Percentiles rank a stretch among this genome's conserved stretches.
Conservation (phyloP, 441 rosid genomes). For the Arabidopsis lyrata region DNA sequence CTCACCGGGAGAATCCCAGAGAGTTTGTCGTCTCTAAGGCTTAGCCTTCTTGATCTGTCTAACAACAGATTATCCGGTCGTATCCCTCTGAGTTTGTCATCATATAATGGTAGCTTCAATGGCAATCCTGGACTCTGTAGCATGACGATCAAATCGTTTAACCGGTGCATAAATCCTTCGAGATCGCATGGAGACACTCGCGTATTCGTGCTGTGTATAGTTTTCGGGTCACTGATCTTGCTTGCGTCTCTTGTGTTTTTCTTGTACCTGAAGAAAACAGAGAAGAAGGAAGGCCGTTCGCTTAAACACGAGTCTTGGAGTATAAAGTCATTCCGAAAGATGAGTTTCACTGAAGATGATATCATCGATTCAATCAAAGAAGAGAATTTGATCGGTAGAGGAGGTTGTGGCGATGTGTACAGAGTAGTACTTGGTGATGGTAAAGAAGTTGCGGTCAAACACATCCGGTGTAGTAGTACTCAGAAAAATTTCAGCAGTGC, state of each 20-base stretch:
- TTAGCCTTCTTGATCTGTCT: slow-evolving; percentile 87
- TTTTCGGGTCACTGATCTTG: slow-evolving; percentile 56
- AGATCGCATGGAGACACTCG: slow-evolving; percentile 56
- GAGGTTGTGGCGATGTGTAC: slow-evolving; percentile 90
- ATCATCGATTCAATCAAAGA: slow-evolving; percentile 87
- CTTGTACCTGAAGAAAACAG: slow-evolving; percentile 61
- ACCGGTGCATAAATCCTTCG: slow-evolving; percentile 56
- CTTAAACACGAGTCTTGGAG: slow-evolving; percentile 85
- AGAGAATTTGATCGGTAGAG: slow-evolving; percentile 91
- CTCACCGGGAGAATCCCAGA: slow-evolving; percentile 76
- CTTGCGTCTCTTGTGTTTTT: slow-evolving; percentile 58
- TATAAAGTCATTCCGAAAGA: slow-evolving; percentile 75
- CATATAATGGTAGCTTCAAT: slow-evolving; percentile 81
- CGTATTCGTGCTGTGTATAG: slow-evolving; percentile 62
- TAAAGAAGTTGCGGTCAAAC: slow-evolving; percentile 85
- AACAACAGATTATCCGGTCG: slow-evolving; percentile 69
- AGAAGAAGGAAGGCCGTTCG: slow-evolving; percentile 56
- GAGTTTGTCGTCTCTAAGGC: slow-evolving; percentile 67
- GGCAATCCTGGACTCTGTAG: slow-evolving; percentile 88
- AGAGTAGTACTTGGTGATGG: slow-evolving; percentile 70
- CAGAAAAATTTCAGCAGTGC: slow-evolving; percentile 54
- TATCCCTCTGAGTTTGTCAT: slow-evolving; percentile 73
- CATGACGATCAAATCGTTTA: slow-evolving; percentile 59
- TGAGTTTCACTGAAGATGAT: slow-evolving; percentile 80
- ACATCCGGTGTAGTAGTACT: slow-evolving; percentile 66